Evolutionary conservation across 495 filamentous ascomycete species (phyloP).

Genomic region (Massariosphaeria phaeospora): DNA sequence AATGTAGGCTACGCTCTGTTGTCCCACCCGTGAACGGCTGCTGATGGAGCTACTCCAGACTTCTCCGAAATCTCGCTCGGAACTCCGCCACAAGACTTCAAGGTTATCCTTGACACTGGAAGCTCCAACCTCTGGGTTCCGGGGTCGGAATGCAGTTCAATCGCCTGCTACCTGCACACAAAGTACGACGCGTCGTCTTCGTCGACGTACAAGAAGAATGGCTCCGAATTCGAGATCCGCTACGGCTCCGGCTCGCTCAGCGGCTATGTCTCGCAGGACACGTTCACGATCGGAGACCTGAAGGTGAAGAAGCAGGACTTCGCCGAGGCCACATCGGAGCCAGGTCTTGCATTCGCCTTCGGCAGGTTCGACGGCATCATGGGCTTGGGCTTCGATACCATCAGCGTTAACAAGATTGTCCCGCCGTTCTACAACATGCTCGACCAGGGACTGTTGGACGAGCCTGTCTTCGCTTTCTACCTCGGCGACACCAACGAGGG

Average conservation of each 20-base stretch:
- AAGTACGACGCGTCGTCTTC: slow-evolving; percentile 93
- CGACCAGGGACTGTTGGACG: slow-evolving; percentile 80
- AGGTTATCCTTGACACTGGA: slow-evolving; percentile 97
- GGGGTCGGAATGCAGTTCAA: slow-evolving; percentile 82
- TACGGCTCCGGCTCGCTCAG: slow-evolving; percentile 95
- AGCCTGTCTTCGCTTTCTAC: slow-evolving; percentile 95
- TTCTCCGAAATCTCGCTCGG: slow-evolving; percentile 95
- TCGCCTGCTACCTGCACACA: slow-evolving; percentile 94
- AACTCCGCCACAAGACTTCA: slow-evolving; percentile 89
- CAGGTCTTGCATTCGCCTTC: slow-evolving; percentile 95
- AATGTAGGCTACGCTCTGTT: slow-evolving; percentile 61
- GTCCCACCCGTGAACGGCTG: background rate
- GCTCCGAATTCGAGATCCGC: slow-evolving; percentile 82
- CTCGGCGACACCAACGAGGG: slow-evolving; percentile 69
- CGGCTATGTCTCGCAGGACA: slow-evolving; percentile 89
- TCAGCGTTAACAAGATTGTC: slow-evolving; percentile 90
- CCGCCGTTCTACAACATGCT: slow-evolving; percentile 97
- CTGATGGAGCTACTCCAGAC: slow-evolving; percentile 51
- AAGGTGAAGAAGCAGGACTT: slow-evolving; percentile 84
- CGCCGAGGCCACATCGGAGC: slow-evolving; percentile 90
- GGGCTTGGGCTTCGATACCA: slow-evolving; percentile 88
- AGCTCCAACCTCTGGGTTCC: slow-evolving; percentile 99
- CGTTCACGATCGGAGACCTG: slow-evolving; percentile 80
- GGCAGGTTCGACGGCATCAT: slow-evolving; percentile 97
- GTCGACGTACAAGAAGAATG: slow-evolving; percentile 90